Percentiles rank a stretch among this genome's conserved stretches.
Conservation (phyloP, 495 filamentous ascomycete genomes). For the Choiromyces venosus region DNA sequence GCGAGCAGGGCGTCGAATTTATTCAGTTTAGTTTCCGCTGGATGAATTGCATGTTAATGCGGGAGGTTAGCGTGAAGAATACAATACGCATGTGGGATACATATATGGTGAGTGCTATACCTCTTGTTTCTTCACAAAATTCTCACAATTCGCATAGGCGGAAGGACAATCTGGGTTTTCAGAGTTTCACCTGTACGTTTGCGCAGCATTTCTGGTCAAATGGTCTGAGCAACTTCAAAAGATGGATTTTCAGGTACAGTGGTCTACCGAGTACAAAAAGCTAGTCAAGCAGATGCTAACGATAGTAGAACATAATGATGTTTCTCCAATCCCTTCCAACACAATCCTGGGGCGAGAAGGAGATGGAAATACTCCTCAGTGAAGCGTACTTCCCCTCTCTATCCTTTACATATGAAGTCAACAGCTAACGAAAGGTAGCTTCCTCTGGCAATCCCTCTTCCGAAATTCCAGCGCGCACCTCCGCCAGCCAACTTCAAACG, state of each 20-base stretch:
- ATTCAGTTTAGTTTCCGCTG: conserved; percentile 98
- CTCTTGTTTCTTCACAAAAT: neutral
- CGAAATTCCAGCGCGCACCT: conserved; percentile 40
- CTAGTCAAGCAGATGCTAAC: neutral
- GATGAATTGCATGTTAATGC: conserved; percentile 99
- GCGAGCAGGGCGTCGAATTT: conserved; percentile 87
- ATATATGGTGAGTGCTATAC: conserved; percentile 65
- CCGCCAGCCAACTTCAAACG: conserved; percentile 18
- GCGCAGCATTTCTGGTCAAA: conserved; percentile 96
- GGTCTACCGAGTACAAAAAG: neutral
- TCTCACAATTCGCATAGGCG: conserved; percentile 52
- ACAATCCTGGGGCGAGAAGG: conserved; percentile 93
- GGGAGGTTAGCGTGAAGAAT: conserved; percentile 90
- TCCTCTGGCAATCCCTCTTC: conserved; percentile 41
- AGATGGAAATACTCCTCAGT: conserved; percentile 89
- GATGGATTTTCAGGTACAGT: conserved; percentile 78
- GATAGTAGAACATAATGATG: conserved; percentile 86
- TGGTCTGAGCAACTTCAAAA: conserved; percentile 92
- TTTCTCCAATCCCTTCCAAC: conserved; percentile 93
- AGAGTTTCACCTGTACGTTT: conserved; percentile 95
- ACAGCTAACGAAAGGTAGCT: conserved; percentile 21
- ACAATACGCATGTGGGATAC: conserved; percentile 99
- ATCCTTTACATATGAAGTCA: conserved; percentile 2
- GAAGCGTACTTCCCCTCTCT: conserved; percentile 55
- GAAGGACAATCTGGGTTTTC: conserved; percentile 94